phyloP scores from a whole-genome alignment of 768 basidiomycete species.

The Phanerochaete sordida region DNA sequence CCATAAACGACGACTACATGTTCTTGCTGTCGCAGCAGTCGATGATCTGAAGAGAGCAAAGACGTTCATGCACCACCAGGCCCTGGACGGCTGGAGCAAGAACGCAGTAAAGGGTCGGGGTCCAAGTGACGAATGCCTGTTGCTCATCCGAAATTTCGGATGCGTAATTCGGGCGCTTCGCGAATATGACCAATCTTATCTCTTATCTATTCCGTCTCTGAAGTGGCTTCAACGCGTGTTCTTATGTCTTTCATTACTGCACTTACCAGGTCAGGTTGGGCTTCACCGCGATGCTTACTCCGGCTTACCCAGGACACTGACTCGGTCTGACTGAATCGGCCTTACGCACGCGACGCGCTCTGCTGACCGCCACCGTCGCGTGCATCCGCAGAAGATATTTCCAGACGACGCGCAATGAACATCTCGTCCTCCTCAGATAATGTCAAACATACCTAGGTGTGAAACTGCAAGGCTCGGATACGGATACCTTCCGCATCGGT shows the following conservation, averaged over 20 bases:
- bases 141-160: neutral
- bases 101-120: neutral
- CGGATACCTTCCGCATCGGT: neutral
- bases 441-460: neutral
- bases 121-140: neutral
- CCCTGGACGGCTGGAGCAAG: neutral
- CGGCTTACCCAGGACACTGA: too few species aligned
- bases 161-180: neutral
- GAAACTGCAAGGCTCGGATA: neutral
- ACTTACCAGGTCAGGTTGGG: neutral
- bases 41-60: constrained; percentile 20
- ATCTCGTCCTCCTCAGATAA: too few species aligned
- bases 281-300: too few species aligned
- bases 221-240: too few species aligned
- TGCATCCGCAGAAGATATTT: too few species aligned
- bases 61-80: constrained; percentile 30
- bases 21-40: constrained; percentile 16
- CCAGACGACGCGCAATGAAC: too few species aligned
- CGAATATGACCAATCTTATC: neutral
- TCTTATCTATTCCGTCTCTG: neutral
- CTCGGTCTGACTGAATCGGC: too few species aligned
- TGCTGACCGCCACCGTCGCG: too few species aligned
- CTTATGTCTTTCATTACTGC: neutral
- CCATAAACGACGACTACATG: constrained; percentile 20
- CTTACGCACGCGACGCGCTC: too few species aligned